These are phyloP conservation scores for Trichoderma arundinaceum DNA, from an alignment of 2,329 filamentous ascomycete genomes.

Conservation along the genomic window DNA sequence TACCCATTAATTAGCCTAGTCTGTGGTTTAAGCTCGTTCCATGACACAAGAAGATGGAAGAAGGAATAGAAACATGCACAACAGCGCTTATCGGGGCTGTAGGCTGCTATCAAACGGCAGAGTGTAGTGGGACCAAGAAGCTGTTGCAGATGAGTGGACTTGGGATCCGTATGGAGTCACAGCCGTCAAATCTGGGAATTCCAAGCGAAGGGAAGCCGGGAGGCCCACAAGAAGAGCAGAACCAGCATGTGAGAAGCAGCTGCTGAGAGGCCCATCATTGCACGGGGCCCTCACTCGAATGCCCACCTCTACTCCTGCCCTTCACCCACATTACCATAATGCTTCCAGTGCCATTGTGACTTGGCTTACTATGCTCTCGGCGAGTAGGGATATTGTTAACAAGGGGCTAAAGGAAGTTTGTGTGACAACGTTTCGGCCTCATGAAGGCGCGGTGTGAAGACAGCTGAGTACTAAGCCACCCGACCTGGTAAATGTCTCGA, in stretches of 20 bases:
- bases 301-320: too few species aligned
- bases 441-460: constrained; percentile 1
- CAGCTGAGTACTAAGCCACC: background rate
- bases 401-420: background rate
- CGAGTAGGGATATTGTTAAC: background rate
- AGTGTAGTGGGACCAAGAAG: background rate
- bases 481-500: too few species aligned
- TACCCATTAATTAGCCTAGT: background rate
- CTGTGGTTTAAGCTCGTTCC: background rate
- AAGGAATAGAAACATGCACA: background rate
- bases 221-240: background rate
- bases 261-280: background rate
- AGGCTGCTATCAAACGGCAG: background rate
- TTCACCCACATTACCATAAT: background rate
- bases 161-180: constrained; percentile 8
- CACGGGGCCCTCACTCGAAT: background rate
- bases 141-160: constrained; percentile 3
- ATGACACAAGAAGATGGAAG: background rate
- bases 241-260: background rate
- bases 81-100: background rate
- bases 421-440: constrained; percentile 1
- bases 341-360: background rate
- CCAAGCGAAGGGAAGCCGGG: constrained; percentile 13
- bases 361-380: background rate
- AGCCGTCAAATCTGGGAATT: constrained; percentile 16